Conservation (phyloP, 768 basidiomycete genomes). For the Kockovaella imperatae region DNA sequence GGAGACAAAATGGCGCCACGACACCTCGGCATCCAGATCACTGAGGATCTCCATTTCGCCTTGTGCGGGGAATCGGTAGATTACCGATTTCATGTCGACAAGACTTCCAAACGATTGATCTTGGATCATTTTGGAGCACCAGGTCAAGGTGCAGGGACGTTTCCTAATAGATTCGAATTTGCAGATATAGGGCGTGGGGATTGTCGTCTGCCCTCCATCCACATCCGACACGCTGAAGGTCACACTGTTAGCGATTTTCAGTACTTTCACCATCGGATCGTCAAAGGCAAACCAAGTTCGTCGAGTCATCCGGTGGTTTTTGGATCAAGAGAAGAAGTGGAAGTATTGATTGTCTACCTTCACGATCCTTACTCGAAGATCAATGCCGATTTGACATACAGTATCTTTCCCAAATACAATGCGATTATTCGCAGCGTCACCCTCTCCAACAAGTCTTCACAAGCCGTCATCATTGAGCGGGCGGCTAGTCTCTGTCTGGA, state of each 20-base stretch:
- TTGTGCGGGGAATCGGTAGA: too few relatives aligned
- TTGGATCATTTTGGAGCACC: conserved; percentile 17
- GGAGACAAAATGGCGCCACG: too few relatives aligned
- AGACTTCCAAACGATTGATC: conserved; percentile 8
- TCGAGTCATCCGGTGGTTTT: conserved; percentile 19
- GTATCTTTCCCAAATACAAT: conserved; percentile 11
- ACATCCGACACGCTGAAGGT: conserved; percentile 8
- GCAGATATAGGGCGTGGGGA: conserved; percentile 20
- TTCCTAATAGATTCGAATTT: too few relatives aligned
- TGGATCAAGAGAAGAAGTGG: neutral
- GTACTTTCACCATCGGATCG: conserved; percentile 7
- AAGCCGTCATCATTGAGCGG: conserved; percentile 8
- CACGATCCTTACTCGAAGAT: conserved; percentile 5
- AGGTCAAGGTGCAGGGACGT: neutral
- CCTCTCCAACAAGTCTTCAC: conserved; percentile 4
- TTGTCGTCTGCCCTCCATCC: conserved; percentile 16
- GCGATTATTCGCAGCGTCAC: conserved; percentile 11
- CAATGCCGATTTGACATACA: conserved; percentile 12
- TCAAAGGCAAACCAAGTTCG: conserved; percentile 10
- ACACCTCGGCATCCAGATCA: too few relatives aligned
- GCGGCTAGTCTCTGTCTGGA: conserved; percentile 14
- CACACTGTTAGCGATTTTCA: conserved; percentile 6
- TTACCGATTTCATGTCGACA: conserved; percentile 15
- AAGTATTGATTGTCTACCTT: conserved; percentile 14
- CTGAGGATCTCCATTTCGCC: too few relatives aligned